phyloP scores from a whole-genome alignment of 2,329 filamentous ascomycete species.

The Cordyceps pruinosa region DNA sequence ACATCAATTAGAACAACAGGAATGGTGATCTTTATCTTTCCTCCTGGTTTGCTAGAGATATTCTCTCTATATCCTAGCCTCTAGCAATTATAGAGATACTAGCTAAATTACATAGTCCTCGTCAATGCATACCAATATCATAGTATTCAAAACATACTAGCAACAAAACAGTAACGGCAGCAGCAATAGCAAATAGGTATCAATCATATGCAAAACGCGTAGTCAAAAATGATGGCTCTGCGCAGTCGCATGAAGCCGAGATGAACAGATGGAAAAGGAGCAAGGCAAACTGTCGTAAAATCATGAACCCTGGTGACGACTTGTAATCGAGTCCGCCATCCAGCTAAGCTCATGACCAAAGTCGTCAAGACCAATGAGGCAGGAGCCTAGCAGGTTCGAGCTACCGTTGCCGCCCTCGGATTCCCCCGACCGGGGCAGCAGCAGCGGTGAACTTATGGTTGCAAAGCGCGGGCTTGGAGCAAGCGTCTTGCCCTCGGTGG shows the following conservation, averaged over 20 bases:
- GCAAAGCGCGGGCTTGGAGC: constrained; percentile 13
- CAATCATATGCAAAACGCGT: constrained; percentile 3
- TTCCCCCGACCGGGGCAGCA: constrained; percentile 20
- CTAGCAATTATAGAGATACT: too few species aligned
- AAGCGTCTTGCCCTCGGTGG: not conserved
- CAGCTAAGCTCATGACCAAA: constrained; percentile 43
- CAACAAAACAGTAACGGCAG: not conserved
- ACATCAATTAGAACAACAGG: too few species aligned
- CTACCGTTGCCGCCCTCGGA: not conserved
- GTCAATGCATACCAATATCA: not conserved
- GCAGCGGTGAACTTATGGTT: constrained; percentile 19
- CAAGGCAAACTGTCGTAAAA: not conserved
- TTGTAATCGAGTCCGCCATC: constrained; percentile 41
- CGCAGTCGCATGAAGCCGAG: not conserved
- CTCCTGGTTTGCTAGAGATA: too few species aligned
- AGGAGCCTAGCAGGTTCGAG: constrained; percentile 18
- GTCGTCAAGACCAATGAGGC: constrained; percentile 32
- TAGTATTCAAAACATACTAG: not conserved
- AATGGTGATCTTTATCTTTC: too few species aligned
- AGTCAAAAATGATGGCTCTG: not conserved
- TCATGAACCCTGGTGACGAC: not conserved
- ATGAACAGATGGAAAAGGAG: not conserved
- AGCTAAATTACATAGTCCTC: not conserved
- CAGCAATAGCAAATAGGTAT: constrained; percentile 6
- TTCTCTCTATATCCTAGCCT: too few species aligned